phyloP scores from a whole-genome alignment of 2,329 filamentous ascomycete genomes.

The Arthrobotrys conoides region DNA sequence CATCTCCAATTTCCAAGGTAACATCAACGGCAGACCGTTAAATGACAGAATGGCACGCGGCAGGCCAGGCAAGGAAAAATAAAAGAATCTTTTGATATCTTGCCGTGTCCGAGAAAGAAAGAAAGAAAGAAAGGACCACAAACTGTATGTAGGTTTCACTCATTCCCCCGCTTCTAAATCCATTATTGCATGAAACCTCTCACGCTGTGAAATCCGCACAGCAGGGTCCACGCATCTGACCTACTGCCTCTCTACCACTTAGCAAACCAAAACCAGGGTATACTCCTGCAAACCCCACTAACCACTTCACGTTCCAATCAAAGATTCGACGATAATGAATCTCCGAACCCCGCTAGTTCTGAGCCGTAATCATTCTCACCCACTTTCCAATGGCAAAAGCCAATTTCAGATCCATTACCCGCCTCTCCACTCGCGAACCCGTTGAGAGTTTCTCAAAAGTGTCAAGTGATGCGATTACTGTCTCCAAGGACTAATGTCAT shows the following conservation, averaged over 20 bases:
- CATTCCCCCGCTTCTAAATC: background rate
- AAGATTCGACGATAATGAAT: too few relatives aligned
- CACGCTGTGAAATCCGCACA: background rate
- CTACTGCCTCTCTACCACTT: slow-evolving; percentile 17
- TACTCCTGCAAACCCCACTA: slow-evolving; percentile 8
- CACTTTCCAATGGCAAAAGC: too few relatives aligned
- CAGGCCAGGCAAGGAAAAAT: background rate
- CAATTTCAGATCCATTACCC: too few relatives aligned
- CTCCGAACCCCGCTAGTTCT: background rate
- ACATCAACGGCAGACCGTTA: background rate
- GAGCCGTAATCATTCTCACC: too few relatives aligned
- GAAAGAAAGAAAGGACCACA: background rate
- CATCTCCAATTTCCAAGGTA: background rate
- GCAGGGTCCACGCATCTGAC: slow-evolving; percentile 10
- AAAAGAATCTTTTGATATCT: background rate
- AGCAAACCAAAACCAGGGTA: slow-evolving; percentile 22
- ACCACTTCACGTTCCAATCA: background rate
- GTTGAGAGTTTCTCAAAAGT: too few relatives aligned
- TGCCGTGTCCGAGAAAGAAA: background rate
- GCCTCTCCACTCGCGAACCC: too few relatives aligned
- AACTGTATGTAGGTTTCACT: slow-evolving; percentile 1
- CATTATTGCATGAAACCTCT: slow-evolving; percentile 1
- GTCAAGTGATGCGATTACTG: background rate
- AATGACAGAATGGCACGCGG: background rate
- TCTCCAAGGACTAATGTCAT: background rate